Conservation (phyloP, 192 early-diverging fungal species). For the Piromyces sp. region DNA sequence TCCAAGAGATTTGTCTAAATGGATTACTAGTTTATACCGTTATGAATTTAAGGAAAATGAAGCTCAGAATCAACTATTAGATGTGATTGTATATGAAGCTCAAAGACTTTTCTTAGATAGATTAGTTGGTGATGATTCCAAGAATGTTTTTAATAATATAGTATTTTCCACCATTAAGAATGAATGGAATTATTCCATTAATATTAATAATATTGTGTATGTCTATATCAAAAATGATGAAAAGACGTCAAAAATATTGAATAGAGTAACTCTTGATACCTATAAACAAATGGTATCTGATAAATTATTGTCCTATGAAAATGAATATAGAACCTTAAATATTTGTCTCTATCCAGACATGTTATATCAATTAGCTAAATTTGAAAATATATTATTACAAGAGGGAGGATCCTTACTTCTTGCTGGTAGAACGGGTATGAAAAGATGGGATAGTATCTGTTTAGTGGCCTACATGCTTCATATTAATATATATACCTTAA, state of each 20-base stretch:
- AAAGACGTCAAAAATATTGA: neutral
- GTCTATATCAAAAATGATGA: neutral
- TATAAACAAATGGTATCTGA: neutral
- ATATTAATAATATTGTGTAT: neutral
- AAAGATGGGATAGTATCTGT: constrained; percentile 10
- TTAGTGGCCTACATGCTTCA: constrained; percentile 22
- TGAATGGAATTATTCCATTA: constrained; percentile 23
- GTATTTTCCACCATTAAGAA: constrained; percentile 11
- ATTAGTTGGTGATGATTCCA: constrained; percentile 13
- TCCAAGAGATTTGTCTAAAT: constrained; percentile 26
- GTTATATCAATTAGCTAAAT: constrained; percentile 15
- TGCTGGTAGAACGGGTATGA: constrained; percentile 30
- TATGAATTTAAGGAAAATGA: constrained; percentile 19
- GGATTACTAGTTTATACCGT: constrained; percentile 15
- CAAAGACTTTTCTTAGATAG: constrained; percentile 27
- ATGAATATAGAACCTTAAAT: constrained; percentile 23
- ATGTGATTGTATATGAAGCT: constrained; percentile 24
- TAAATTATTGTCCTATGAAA: constrained; percentile 12
- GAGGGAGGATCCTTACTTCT: constrained; percentile 30
- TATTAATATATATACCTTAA: constrained; percentile 17
- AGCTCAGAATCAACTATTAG: constrained; percentile 13
- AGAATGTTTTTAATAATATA: constrained; percentile 17
- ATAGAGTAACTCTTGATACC: neutral
- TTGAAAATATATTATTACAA: constrained; percentile 25
- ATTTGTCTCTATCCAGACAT: constrained; percentile 25